Conservation (phyloP, 495 filamentous ascomycete genomes). For the Talaromyces adpressus region DNA sequence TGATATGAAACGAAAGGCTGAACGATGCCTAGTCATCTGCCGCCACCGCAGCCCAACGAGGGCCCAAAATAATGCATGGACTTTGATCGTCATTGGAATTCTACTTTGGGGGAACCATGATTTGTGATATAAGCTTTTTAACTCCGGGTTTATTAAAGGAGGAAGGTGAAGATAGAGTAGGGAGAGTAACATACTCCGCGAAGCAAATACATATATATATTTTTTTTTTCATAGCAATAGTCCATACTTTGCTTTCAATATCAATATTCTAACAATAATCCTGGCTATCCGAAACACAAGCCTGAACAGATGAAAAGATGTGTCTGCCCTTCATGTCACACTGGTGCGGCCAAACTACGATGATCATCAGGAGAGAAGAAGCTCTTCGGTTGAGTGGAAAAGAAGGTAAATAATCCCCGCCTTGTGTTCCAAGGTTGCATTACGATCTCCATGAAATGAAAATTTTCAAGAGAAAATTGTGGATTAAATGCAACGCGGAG, state of each 20-base stretch:
- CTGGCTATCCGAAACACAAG: background rate
- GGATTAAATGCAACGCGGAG: background rate
- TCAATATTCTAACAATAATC: background rate
- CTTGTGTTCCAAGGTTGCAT: background rate
- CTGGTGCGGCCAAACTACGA: background rate
- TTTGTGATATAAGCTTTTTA: background rate
- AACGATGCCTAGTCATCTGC: slow-evolving; percentile 5
- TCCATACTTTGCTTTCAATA: background rate
- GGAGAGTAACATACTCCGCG: background rate
- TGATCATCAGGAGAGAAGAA: background rate
- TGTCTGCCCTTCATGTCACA: too few species aligned
- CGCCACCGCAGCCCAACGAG: background rate
- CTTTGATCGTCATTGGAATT: background rate
- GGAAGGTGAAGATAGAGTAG: background rate
- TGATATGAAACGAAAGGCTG: slow-evolving; percentile 26
- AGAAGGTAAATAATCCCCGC: background rate
- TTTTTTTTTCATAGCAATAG: background rate
- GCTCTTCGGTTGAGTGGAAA: background rate
- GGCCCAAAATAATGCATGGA: background rate
- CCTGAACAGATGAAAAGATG: background rate
- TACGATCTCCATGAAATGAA: background rate
- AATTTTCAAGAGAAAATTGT: background rate
- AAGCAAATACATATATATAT: background rate
- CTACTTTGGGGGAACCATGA: background rate
- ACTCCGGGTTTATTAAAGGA: background rate